Percentiles rank a stretch among this genome's conserved stretches.
phyloP scores from a whole-genome alignment of 768 basidiomycete species.

The Boletus pseudopeckii region DNA sequence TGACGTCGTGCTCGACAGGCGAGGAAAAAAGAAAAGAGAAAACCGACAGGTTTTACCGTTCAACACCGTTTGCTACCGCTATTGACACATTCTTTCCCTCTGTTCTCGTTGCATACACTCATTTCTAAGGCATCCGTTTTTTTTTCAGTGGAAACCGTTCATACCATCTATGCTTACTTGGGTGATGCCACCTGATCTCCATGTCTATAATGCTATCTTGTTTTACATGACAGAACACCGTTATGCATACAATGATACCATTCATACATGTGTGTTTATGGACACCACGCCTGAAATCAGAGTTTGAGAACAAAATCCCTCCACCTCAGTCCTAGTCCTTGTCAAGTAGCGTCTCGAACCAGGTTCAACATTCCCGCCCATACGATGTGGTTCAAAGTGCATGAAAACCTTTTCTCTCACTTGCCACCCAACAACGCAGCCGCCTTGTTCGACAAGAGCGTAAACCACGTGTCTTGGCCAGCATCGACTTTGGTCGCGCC shows the following conservation, averaged over 20 bases:
- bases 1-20: neutral
- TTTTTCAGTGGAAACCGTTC: neutral
- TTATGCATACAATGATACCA: neutral
- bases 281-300: neutral
- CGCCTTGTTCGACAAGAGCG: slow-evolving; percentile 54
- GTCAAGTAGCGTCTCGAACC: neutral
- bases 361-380: no score
- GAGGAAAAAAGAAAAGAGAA: neutral
- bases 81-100: neutral
- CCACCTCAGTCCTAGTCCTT: neutral
- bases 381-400: no score
- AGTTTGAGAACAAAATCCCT: no score
- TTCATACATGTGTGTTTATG: neutral
- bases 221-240: neutral
- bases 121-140: neutral
- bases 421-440: slow-evolving; percentile 38
- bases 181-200: no score
- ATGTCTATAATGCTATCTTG: neutral
- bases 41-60: neutral
- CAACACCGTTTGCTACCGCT: neutral
- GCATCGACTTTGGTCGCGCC: slow-evolving; percentile 36
- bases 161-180: neutral
- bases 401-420: neutral
- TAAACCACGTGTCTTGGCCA: slow-evolving; percentile 42
- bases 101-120: neutral